phyloP scores from a whole-genome alignment of 768 basidiomycete species.

The Gyrodon lividus region DNA sequence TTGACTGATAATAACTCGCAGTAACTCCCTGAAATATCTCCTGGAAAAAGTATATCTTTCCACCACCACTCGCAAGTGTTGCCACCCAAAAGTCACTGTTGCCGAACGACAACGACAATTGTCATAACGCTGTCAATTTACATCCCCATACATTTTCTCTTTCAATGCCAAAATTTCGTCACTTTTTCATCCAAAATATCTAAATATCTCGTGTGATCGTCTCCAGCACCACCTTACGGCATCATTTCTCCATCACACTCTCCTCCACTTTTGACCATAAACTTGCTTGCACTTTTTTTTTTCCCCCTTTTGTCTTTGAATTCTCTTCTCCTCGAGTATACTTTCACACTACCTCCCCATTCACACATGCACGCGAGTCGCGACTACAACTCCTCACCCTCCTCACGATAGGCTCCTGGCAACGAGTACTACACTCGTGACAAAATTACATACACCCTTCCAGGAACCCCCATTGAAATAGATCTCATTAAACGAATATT shows the following conservation, averaged over 20 bases:
- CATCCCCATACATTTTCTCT: not conserved
- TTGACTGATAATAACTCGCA: constrained; percentile 2
- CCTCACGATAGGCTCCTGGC: not conserved
- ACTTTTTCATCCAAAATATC: not conserved
- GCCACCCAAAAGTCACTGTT: not conserved
- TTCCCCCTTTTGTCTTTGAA: no score
- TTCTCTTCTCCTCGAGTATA: not conserved
- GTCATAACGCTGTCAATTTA: not conserved
- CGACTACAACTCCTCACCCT: not conserved
- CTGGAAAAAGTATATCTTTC: not conserved
- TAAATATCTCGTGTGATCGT: not conserved
- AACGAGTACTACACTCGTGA: constrained; percentile 1
- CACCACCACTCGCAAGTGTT: not conserved
- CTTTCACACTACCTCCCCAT: not conserved
- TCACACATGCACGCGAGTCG: not conserved
- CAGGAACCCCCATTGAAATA: constrained; percentile 4
- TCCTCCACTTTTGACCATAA: not conserved
- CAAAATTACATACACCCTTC: not conserved
- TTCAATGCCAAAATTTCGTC: not conserved
- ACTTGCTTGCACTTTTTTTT: no score
- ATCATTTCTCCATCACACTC: not conserved
- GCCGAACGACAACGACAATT: not conserved
- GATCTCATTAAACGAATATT: constrained; percentile 9
- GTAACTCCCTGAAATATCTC: not conserved
- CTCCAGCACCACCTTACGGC: not conserved